phyloP scores from a whole-genome alignment of 805 yeast species.

The Grigorovia humatica region DNA sequence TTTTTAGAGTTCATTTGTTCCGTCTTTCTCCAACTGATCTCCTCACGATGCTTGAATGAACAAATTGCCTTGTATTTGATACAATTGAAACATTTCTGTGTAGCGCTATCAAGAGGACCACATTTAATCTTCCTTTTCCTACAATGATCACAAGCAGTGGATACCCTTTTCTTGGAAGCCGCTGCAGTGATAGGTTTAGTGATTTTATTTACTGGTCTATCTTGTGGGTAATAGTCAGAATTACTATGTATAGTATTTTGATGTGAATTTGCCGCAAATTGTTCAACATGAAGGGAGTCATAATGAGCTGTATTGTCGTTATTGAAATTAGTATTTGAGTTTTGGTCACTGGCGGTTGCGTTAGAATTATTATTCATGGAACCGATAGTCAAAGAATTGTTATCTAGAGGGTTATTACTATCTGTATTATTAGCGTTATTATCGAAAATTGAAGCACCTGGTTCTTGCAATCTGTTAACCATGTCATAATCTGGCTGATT shows the following conservation, averaged over 20 bases:
- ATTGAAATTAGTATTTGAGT: too few relatives aligned
- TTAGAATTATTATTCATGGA: too few relatives aligned
- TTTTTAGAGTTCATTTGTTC: neutral
- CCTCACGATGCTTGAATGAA: slow-evolving; percentile 18
- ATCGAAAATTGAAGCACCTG: too few relatives aligned
- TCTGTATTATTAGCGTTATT: neutral
- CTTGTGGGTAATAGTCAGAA: neutral
- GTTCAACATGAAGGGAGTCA: too few relatives aligned
- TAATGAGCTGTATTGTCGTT: too few relatives aligned
- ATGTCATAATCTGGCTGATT: too few relatives aligned
- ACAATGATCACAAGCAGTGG: slow-evolving; percentile 28
- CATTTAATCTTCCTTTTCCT: slow-evolving; percentile 26
- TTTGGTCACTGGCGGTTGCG: too few relatives aligned
- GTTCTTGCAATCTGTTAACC: too few relatives aligned
- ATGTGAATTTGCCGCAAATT: too few relatives aligned
- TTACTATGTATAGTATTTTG: too few relatives aligned
- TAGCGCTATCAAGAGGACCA: slow-evolving; percentile 14
- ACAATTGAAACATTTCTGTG: slow-evolving; percentile 23
- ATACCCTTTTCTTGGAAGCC: slow-evolving; percentile 17
- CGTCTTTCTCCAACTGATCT: neutral
- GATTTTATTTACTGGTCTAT: neutral
- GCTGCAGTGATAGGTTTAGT: neutral
- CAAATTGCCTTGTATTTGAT: slow-evolving; percentile 17
- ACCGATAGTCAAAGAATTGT: too few relatives aligned
- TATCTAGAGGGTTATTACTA: neutral